phyloP scores from a whole-genome alignment of 1,284 basidiomycete species.

The Hemileia vastatrix region DNA sequence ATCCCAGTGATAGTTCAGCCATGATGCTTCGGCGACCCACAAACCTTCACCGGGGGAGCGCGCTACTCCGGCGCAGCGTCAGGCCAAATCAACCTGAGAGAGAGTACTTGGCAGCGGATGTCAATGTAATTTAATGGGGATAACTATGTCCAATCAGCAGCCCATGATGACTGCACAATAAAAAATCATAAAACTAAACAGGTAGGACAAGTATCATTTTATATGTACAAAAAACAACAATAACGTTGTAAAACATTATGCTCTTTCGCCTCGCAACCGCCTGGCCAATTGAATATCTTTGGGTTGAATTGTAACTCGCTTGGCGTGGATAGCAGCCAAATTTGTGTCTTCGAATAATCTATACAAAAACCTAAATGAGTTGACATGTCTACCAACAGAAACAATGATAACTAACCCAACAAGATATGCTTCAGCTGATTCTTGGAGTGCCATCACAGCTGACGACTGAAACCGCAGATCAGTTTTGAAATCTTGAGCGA shows the following conservation, averaged over 20 bases:
- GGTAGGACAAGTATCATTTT: background rate
- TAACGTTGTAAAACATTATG: background rate
- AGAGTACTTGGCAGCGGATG: too few species aligned
- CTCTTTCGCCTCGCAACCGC: conserved; percentile 53
- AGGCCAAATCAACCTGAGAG: too few species aligned
- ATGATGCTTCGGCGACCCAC: too few species aligned
- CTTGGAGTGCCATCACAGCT: conserved; percentile 79
- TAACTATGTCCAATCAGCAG: too few species aligned
- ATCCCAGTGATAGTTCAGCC: too few species aligned
- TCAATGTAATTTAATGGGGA: too few species aligned
- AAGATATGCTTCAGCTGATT: conserved; percentile 87
- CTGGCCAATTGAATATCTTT: conserved; percentile 60
- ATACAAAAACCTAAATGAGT: background rate
- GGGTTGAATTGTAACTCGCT: conserved; percentile 54
- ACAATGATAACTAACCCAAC: conserved; percentile 46
- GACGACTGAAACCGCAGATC: conserved; percentile 78
- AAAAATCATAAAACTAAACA: too few species aligned
- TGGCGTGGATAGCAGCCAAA: conserved; percentile 38
- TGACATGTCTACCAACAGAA: too few species aligned
- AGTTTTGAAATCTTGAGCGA: conserved; percentile 56
- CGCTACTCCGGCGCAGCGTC: too few species aligned
- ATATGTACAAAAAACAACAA: background rate
- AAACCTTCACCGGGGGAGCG: too few species aligned
- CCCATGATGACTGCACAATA: too few species aligned
- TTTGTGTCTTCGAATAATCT: conserved; percentile 45